Base-by-base conservation (phyloP, 208 protist genomes). In the Novymonas esmeraldas region DNA sequence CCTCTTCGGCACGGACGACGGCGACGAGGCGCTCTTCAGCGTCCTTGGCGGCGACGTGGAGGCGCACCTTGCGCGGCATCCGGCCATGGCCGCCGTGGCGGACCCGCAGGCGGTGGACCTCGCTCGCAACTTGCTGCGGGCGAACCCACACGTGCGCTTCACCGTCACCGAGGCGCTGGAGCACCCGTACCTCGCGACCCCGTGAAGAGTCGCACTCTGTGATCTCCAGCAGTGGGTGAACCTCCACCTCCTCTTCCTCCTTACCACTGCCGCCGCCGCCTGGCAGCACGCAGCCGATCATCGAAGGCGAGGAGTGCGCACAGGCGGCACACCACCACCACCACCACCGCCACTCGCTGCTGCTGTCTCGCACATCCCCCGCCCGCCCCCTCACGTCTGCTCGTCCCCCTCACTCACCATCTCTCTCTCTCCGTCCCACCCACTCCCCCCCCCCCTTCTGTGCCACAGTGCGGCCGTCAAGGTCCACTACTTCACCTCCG, bases 1-100 rank as follows among this genome's bases (percentile, higher is more conserved):
- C 56, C 96, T 96, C 6, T 98, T 98, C 63, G 95, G 84, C 58
- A 54, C 60, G 34, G 72, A 50, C 20, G 59, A 61, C n/a, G 66
- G 62, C 10, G 77, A 84, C 51, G 70, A 73, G 52, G 65, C 70
- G 4, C 73, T 94, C n/a, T 90, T 82, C 62, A 52, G 68, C 10
- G 24, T 75, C 10, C 52, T 89, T 13, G 63, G 70, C 48, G 36
- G 64, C 36, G 57, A 76, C n/a, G 85, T 77, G 14, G 81, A 88
- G 38, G 57, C 73, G 20, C 61, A 76, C 26, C 74, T 94, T 3
- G 73, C 71, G 22, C 51, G 60, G 31, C 82, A 94, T 29, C 72
- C 83, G 3, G 73, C 76, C n/a, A 76, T 90, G 29, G 42, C 39
- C 3, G 34, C 54, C 2, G 70, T 94, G 2, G 60, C 41, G 3